Base-by-base conservation (phyloP, 2,329 filamentous ascomycete species). In the Colletotrichum ledebouriae region DNA sequence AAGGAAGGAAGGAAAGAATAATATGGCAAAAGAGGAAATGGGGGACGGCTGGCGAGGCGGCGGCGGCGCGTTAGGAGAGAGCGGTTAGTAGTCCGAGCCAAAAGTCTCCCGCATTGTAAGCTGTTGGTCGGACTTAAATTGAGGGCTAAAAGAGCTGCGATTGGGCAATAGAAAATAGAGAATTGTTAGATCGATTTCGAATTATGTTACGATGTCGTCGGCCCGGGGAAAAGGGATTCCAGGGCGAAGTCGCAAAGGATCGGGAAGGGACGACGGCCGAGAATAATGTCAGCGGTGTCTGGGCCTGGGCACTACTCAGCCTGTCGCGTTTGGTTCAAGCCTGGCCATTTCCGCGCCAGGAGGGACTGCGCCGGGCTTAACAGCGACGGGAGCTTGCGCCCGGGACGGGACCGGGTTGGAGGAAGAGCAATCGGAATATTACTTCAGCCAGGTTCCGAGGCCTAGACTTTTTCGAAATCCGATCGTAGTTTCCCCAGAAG, bases 1-100 rank as follows among this genome's bases (percentile, higher is more conserved):
- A 50, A 61, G 64, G 34, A 29, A 29, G 6, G 44, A 57, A 53
- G 57, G 34, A 68, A 59, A 42, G 53, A 63, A 62, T 59, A 22
- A 47, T 52, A 59, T 33, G 46, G 56, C 20, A 33, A 13, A 29
- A 42, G 62, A 64, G 65, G 61, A 68, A 64, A 68, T 60, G 62
- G 61, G 60, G 66, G 44, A 63, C 53, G 59, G 66, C 53, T 49
- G 59, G 66, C 55, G 47, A 65, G 61, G 49, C 42, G 62, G 62
- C 65, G 53, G 56, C 61, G 66, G 66, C 66, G 62, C 66, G 66
- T 69, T 69, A 52, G 65, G 50, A 55, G 64, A 52, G 53, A 59
- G 37, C 41, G 59, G 60, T 69, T 57, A 69, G 55, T 64, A 69
- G 55, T 70, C 59, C 59, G 64, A 67, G 68, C 68, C 65, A 69